Evolutionary conservation across 78 protist genomes (phyloP), one percentile per base, ranked within the genome.

Genomic region (Creolimax fragrantissima): DNA sequence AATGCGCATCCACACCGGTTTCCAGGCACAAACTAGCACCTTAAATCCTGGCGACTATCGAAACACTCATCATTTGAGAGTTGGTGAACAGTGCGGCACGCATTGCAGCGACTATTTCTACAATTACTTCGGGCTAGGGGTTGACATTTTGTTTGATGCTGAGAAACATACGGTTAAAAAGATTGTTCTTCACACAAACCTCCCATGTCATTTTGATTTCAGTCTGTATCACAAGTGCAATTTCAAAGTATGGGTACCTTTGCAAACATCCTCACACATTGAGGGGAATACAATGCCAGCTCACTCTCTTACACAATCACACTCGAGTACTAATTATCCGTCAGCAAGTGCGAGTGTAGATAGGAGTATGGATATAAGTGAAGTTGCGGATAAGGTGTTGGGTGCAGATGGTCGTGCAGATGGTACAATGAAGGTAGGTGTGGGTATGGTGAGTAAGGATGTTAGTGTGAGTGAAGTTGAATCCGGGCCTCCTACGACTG

Each of bases 101-200:
- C 90, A 81, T 4, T 32, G 88, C 39, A 24, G 90, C 42, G 98
- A 96, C 85, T 96, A 96, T 66, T 96, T 96, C 86, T 96, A 94
- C 94, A 96, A 97, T 66, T 97, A 96, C 67, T 97, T 95, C 42
- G 93, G 85, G n/a, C 67, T 92, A 24, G 98, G 98, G 35, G 44
- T 97, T 35, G 98, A 97, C 89, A 45, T 97, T 4, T 45, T 97
- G 7, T 96, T 97, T 58, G 97, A 96, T 83, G 93, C 95, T 2
- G 66, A 81, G 11, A 42, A 85, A 32, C 97, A 97, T 81, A 85
- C 93, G 2, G 95, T 95, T 2, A 95, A 95, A 58, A 97, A 97
- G 92, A 93, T 96, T 89, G 90, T 97, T 3, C 90, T 97, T 66
- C 97, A 96, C 67, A 93, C 96, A 35, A 97, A 97, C 81, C 93